Conservation (phyloP, 1,139 yeast species). For the Meyerozyma carpophila region DNA sequence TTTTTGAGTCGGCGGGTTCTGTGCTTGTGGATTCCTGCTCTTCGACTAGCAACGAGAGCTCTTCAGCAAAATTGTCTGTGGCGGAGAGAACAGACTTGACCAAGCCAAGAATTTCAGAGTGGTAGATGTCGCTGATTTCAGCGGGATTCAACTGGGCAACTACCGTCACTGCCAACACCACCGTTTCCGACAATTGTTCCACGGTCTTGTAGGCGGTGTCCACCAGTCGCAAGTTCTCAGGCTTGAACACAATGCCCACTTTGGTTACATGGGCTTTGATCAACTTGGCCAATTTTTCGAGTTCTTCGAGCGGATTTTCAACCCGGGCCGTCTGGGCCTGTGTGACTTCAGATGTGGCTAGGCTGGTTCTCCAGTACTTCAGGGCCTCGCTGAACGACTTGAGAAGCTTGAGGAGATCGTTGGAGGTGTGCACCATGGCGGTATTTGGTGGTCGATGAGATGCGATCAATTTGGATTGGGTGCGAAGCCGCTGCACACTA, state of each 20-base stretch:
- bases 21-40: conserved; percentile 19
- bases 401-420: conserved; percentile 24
- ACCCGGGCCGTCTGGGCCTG: conserved; percentile 31
- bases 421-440: conserved; percentile 10
- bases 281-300: conserved; percentile 52
- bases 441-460: background rate
- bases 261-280: conserved; percentile 78
- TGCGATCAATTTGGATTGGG: background rate
- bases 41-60: conserved; percentile 23
- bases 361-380: conserved; percentile 22
- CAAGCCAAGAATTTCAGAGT: conserved; percentile 30
- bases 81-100: conserved; percentile 25
- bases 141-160: conserved; percentile 35
- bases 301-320: conserved; percentile 47
- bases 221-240: conserved; percentile 39
- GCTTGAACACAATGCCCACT: conserved; percentile 69
- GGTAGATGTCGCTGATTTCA: conserved; percentile 35
- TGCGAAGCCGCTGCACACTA: background rate
- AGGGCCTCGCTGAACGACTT: conserved; percentile 32
- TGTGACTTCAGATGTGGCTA: conserved; percentile 8
- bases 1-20: conserved; percentile 9
- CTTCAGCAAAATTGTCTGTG: conserved; percentile 18
- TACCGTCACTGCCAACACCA: conserved; percentile 43
- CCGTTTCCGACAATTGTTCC: conserved; percentile 41
- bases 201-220: conserved; percentile 52